Base-by-base conservation (phyloP, 805 yeast genomes). In the Schwanniomyces sp. region DNA sequence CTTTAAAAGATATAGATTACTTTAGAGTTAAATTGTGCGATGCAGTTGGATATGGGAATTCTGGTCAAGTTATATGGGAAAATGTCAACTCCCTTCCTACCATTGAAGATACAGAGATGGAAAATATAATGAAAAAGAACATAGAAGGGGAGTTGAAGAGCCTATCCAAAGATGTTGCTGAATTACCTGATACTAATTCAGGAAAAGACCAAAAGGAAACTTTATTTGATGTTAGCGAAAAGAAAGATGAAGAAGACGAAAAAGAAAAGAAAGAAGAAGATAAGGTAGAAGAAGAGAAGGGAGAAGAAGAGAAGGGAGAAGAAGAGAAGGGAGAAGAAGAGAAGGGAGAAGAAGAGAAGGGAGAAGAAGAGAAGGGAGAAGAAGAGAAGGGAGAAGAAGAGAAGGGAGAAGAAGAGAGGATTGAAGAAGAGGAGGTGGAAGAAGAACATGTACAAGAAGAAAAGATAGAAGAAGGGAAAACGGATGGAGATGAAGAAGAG, bases 21-120 rank as follows among this genome's bases (percentile, higher is more conserved):
- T 84, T 85, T 61, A 62, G 82, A 49, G 86, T 77, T n/a, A 82
- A 82, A 49, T 64, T 85, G 26, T 74, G 78, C 43, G 82, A 79
- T 46, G 58, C 82, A 8, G 77, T 79, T 6, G 88, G 87, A 0
- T 80, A 81, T 50, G 83, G 83, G 0, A 79, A 80, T 49, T 75
- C 84, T 1, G 87, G 86, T 0, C 84, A 80, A 46, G 79, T 79
- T 1, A 71, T 83, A 26, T 81, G 85, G 83, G 85, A 81, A 52
- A 75, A 76, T 47, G 81, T 82, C 7, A 80, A 81, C 56, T 65
- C 77, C 2, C 61, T 81, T 36, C 69, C 77, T 1, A 78, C 82
- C 0, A 70, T 72, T 7, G 84, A 79, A 49, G 84, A 79, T 47
- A 53, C 65, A 1, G 61, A 61, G 46, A 77, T 78, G 82, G 80